phyloP scores from a whole-genome alignment of 2,329 filamentous ascomycete species.

The Claviceps fusiformis region DNA sequence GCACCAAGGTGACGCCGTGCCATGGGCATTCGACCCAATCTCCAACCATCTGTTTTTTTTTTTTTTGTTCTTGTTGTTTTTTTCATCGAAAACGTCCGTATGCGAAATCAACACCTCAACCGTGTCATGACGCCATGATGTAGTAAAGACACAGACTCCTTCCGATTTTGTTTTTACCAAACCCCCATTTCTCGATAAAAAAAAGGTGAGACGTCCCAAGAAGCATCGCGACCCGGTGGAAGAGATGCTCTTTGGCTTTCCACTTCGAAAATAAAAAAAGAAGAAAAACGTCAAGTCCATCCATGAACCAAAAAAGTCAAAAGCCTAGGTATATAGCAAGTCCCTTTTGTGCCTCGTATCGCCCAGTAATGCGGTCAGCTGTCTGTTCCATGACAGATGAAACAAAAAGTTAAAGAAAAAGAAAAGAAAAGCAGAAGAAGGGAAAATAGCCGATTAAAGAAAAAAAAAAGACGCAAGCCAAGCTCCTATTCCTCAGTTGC shows the following conservation, averaged over 20 bases:
- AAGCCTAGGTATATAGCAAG: constrained; percentile 11
- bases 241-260: constrained; percentile 7
- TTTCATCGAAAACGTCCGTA: neutral
- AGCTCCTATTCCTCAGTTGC: constrained; percentile 11
- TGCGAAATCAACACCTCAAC: constrained; percentile 6
- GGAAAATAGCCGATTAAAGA: neutral
- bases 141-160: constrained; percentile 7
- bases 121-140: constrained; percentile 9
- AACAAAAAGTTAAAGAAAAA: constrained; percentile 5
- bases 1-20: constrained; percentile 4
- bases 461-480: constrained; percentile 4
- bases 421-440: neutral
- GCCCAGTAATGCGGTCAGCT: constrained; percentile 10
- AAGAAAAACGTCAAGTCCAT: constrained; percentile 3
- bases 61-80: neutral
- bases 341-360: constrained; percentile 9
- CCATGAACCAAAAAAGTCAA: constrained; percentile 7
- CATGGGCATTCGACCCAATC: neutral
- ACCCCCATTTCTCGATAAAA: no score
- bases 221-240: constrained; percentile 8
- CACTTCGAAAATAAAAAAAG: neutral
- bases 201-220: constrained; percentile 4
- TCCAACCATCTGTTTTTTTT: neutral
- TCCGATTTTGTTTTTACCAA: neutral
- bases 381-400: constrained; percentile 3